phyloP scores from a whole-genome alignment of 2,329 filamentous ascomycete species.

The Penicillium thymicola region DNA sequence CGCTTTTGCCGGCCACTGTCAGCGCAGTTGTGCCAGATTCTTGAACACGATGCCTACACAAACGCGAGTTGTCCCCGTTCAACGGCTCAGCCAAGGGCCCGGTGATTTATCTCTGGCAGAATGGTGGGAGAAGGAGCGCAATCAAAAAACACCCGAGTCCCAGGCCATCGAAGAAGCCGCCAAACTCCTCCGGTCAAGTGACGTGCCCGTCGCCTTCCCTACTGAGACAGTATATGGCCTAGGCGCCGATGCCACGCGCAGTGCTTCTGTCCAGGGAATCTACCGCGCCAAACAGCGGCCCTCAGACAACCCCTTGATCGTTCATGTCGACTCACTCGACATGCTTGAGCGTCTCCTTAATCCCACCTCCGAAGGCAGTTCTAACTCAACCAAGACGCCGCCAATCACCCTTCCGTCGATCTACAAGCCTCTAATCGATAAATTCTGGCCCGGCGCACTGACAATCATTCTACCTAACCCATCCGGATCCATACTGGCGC shows the following conservation, averaged over 20 bases:
- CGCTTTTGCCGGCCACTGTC: slow-evolving; percentile 29
- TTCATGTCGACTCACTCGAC: slow-evolving; percentile 77
- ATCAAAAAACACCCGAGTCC: slow-evolving; percentile 44
- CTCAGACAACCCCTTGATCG: slow-evolving; percentile 91
- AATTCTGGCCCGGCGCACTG: slow-evolving; percentile 92
- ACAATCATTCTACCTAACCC: slow-evolving; percentile 85
- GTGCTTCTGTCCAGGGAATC: slow-evolving; percentile 80
- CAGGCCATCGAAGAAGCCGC: slow-evolving; percentile 63
- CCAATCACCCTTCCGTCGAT: slow-evolving; percentile 60
- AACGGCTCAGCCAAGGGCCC: slow-evolving; percentile 36
- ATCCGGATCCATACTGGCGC: slow-evolving; percentile 65
- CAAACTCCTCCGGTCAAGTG: slow-evolving; percentile 59
- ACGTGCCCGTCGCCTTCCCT: slow-evolving; percentile 86
- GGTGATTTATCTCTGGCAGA: slow-evolving; percentile 34
- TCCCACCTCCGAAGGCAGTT: slow-evolving; percentile 26
- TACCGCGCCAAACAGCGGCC: slow-evolving; percentile 87
- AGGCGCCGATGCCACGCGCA: slow-evolving; percentile 90
- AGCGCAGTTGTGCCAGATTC: slow-evolving; percentile 28
- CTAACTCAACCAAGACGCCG: slow-evolving; percentile 30
- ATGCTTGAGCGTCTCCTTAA: slow-evolving; percentile 67
- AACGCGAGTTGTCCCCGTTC: slow-evolving; percentile 39
- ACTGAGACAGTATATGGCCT: slow-evolving; percentile 98
- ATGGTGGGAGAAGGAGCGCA: slow-evolving; percentile 40
- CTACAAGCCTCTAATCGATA: slow-evolving; percentile 72
- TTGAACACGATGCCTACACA: slow-evolving; percentile 24